phyloP scores from a whole-genome alignment of 805 yeast species.

The Candida orba region DNA sequence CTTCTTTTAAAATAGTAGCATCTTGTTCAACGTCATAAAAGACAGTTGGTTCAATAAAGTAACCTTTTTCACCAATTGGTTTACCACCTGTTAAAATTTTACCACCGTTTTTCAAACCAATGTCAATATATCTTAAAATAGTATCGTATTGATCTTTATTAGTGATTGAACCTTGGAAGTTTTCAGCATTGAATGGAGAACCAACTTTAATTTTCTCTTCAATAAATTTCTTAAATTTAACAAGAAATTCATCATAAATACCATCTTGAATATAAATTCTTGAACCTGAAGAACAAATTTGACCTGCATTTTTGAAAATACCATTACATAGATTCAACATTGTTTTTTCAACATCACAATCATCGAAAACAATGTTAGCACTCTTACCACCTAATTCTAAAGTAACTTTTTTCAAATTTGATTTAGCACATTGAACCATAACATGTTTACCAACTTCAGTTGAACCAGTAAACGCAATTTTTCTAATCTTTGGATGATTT shows the following conservation, averaged over 20 bases:
- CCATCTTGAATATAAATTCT: slow-evolving; percentile 70
- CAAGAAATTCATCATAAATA: slow-evolving; percentile 54
- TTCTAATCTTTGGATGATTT: slow-evolving; percentile 60
- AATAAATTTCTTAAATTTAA: slow-evolving; percentile 49
- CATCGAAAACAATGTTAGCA: slow-evolving; percentile 66
- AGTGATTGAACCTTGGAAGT: slow-evolving; percentile 74
- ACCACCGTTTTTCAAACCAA: slow-evolving; percentile 64
- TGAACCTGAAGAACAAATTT: slow-evolving; percentile 77
- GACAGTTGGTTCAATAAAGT: slow-evolving; percentile 65
- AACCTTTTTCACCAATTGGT: slow-evolving; percentile 57
- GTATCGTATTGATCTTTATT: slow-evolving; percentile 62
- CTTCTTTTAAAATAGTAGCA: slow-evolving; percentile 60
- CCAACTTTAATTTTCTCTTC: slow-evolving; percentile 56
- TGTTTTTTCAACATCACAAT: slow-evolving; percentile 48
- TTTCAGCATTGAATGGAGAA: slow-evolving; percentile 59
- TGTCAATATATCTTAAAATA: slow-evolving; percentile 56
- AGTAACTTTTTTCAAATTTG: slow-evolving; percentile 70
- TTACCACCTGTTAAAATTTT: slow-evolving; percentile 66
- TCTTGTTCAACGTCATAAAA: slow-evolving; percentile 59
- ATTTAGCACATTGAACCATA: slow-evolving; percentile 59
- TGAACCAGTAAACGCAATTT: slow-evolving; percentile 77
- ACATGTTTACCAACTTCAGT: slow-evolving; percentile 67
- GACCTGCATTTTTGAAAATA: slow-evolving; percentile 75
- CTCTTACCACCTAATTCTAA: slow-evolving; percentile 81
- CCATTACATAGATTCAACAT: slow-evolving; percentile 48